Evolutionary conservation across 2,329 filamentous ascomycete genomes (phyloP).

Genomic region (Geosmithia flava): DNA sequence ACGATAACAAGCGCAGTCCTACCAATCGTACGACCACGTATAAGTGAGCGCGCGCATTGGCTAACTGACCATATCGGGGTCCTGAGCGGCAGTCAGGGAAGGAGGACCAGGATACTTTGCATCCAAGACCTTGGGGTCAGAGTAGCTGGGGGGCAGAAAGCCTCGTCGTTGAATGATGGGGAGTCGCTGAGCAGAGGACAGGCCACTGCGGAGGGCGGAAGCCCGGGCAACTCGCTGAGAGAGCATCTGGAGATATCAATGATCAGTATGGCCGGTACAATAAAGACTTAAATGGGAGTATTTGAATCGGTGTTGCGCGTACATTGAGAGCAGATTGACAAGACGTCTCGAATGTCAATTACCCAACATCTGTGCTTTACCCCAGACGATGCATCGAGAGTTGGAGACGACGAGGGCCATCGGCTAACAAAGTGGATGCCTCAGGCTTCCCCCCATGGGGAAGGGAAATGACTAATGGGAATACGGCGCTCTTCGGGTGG

Average conservation of each 20-base stretch:
- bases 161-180: conserved; percentile 43
- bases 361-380: conserved; percentile 8
- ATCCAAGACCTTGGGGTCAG: conserved; percentile 32
- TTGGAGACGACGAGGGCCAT: neutral
- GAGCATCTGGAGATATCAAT: conserved; percentile 38
- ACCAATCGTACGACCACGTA: neutral
- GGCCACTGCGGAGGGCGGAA: conserved; percentile 27
- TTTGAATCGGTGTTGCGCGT: conserved; percentile 1
- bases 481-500: neutral
- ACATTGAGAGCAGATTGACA: conserved; percentile 20
- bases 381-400: neutral
- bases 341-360: conserved; percentile 19
- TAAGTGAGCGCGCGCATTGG: neutral
- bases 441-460: conserved; percentile 1
- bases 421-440: conserved; percentile 1
- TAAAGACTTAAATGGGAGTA: conserved; percentile 3
- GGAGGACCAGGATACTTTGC: conserved; percentile 39
- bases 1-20: neutral
- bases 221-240: conserved; percentile 44
- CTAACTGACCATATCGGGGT: conserved; percentile 51
- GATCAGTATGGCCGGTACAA: neutral
- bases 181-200: conserved; percentile 33
- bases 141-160: conserved; percentile 39
- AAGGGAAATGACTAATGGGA: neutral
- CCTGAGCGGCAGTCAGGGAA: conserved; percentile 42